These are phyloP conservation scores for Serendipita sp. DNA, from an alignment of 768 basidiomycete species.

Conservation along the genomic window DNA sequence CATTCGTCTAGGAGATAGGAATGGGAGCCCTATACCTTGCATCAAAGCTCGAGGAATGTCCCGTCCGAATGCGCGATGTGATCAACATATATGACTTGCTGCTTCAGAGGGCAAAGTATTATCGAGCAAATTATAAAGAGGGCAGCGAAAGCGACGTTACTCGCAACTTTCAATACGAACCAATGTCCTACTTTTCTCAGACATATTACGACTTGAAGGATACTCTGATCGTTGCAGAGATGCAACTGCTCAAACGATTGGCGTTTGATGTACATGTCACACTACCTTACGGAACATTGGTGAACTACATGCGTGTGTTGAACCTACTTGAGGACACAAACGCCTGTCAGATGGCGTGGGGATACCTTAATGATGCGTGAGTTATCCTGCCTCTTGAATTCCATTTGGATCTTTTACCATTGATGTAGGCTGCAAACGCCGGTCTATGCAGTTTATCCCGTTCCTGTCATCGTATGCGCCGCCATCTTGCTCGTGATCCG, in stretches of 20 bases:
- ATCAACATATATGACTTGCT: slow-evolving; percentile 89
- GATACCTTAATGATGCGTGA: slow-evolving; percentile 89
- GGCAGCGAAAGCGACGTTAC: background rate
- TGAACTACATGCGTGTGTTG: slow-evolving; percentile 84
- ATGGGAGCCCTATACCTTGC: slow-evolving; percentile 81
- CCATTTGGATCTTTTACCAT: background rate
- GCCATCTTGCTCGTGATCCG: slow-evolving; percentile 72
- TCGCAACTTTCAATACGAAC: slow-evolving; percentile 40
- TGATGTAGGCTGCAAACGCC: slow-evolving; percentile 77
- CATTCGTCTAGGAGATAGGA: slow-evolving; percentile 54
- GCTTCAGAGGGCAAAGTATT: slow-evolving; percentile 51
- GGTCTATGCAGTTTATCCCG: slow-evolving; percentile 75
- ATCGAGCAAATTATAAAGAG: slow-evolving; percentile 11
- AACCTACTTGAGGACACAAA: slow-evolving; percentile 59
- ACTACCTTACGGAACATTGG: slow-evolving; percentile 81
- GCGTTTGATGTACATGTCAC: slow-evolving; percentile 92
- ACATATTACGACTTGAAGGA: slow-evolving; percentile 93
- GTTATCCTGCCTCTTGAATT: slow-evolving; percentile 18
- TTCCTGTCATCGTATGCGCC: slow-evolving; percentile 78
- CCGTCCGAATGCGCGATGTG: slow-evolving; percentile 80
- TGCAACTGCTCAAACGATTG: slow-evolving; percentile 91
- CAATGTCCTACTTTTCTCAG: slow-evolving; percentile 79
- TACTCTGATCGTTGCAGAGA: slow-evolving; percentile 82
- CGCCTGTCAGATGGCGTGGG: slow-evolving; percentile 74
- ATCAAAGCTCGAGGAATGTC: slow-evolving; percentile 85